Evolutionary conservation across 2,329 filamentous ascomycete species (phyloP).

Genomic region (Stagonosporopsis cucurbitacearum): DNA sequence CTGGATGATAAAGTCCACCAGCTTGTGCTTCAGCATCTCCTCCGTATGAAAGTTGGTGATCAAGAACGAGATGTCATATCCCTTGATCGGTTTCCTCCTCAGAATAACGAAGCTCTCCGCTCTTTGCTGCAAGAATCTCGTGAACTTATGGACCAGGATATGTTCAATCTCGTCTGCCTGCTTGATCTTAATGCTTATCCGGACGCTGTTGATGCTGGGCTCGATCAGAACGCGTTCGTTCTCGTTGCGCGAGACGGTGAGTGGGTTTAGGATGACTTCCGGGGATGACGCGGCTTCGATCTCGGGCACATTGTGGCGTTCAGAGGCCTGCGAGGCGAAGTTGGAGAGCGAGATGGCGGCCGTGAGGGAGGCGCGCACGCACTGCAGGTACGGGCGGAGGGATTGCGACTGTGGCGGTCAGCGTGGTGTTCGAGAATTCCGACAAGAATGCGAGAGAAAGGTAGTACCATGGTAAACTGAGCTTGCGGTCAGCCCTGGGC

Average conservation of each 20-base stretch:
- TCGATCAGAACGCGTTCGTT: constrained; percentile 97
- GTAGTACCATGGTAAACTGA: constrained; percentile 39
- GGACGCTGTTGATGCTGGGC: constrained; percentile 94
- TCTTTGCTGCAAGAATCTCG: constrained; percentile 91
- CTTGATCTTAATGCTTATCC: constrained; percentile 98
- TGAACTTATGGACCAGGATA: constrained; percentile 98
- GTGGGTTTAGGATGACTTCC: constrained; percentile 88
- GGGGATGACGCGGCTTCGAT: constrained; percentile 92
- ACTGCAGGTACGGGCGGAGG: constrained; percentile 93
- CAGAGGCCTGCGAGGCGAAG: constrained; percentile 95
- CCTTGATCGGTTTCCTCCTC: constrained; percentile 94
- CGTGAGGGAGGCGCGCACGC: constrained; percentile 91
- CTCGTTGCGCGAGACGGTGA: constrained; percentile 92
- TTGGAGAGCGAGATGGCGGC: constrained; percentile 93
- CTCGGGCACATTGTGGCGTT: constrained; percentile 97
- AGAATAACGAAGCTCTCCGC: constrained; percentile 98
- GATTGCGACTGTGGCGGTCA: constrained; percentile 78
- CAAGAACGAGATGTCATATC: constrained; percentile 97
- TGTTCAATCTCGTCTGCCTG: constrained; percentile 99
- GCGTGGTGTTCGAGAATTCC: constrained; percentile 15
- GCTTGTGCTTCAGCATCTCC: constrained; percentile 98
- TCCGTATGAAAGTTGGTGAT: constrained; percentile 99
- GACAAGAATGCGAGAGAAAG: background rate
- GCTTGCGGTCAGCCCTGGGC: constrained; percentile 28
- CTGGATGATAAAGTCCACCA: constrained; percentile 98